A percentile compares a stretch with the other conserved stretches of the same genome.
Conservation (phyloP, 2,329 filamentous ascomycete genomes). For the Colletotrichum karsti region DNA sequence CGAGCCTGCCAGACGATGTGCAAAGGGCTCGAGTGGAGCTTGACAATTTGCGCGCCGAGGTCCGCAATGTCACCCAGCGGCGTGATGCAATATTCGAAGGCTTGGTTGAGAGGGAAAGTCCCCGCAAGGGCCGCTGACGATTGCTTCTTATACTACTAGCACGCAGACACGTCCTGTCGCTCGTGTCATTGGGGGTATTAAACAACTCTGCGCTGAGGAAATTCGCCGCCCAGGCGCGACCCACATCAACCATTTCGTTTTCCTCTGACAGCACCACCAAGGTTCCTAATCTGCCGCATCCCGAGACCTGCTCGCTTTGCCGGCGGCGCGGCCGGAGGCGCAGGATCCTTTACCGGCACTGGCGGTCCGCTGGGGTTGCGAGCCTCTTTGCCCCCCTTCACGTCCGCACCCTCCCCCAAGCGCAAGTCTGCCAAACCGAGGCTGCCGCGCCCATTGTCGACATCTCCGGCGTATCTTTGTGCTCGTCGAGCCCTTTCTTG, state of each 20-base stretch:
- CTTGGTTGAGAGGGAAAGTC: slow-evolving; percentile 70
- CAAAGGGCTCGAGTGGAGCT: slow-evolving; percentile 76
- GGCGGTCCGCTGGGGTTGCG: slow-evolving; percentile 43
- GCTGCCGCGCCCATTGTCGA: slow-evolving; percentile 53
- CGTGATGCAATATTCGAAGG: slow-evolving; percentile 81
- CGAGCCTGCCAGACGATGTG: slow-evolving; percentile 76
- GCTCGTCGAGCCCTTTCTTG: slow-evolving; percentile 85
- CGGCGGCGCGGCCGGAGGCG: slow-evolving; percentile 45
- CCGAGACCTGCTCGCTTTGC: slow-evolving; percentile 71
- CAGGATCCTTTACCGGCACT: slow-evolving; percentile 59
- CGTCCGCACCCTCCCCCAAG: slow-evolving; percentile 48
- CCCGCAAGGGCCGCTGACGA: slow-evolving; percentile 49
- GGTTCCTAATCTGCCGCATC: slow-evolving; percentile 70
- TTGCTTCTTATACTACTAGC: neutral
- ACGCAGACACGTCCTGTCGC: slow-evolving; percentile 8
- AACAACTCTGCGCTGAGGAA: neutral
- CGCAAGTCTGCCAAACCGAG: slow-evolving; percentile 53
- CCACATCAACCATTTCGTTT: slow-evolving; percentile 53
- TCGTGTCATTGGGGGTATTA: slow-evolving; percentile 10
- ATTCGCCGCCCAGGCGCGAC: slow-evolving; percentile 36
- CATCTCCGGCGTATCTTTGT: slow-evolving; percentile 66
- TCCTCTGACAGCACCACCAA: slow-evolving; percentile 75
- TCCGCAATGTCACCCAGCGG: slow-evolving; percentile 66
- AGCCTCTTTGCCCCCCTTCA: slow-evolving; percentile 52
- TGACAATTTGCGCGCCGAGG: slow-evolving; percentile 70